Percentiles rank a stretch among this genome's conserved stretches.
phyloP scores from a whole-genome alignment of 176 grass and related monocot species.

The Musa beccarii region DNA sequence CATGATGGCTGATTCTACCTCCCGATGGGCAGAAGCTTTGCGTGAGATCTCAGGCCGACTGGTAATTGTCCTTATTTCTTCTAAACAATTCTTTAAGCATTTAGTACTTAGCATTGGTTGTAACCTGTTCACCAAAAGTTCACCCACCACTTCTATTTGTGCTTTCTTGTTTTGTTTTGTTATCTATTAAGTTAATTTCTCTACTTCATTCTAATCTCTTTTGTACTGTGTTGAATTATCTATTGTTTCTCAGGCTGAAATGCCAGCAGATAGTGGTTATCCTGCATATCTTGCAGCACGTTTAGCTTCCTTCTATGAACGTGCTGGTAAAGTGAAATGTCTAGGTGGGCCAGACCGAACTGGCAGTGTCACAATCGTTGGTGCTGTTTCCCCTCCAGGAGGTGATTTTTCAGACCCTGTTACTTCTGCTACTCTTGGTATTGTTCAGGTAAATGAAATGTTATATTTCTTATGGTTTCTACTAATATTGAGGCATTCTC shows the following conservation, averaged over 20 bases:
- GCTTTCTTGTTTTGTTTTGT: background rate
- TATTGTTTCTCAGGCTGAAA: conserved; percentile 65
- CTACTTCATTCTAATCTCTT: background rate
- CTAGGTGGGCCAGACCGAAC: conserved; percentile 81
- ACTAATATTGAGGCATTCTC: background rate
- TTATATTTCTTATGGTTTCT: background rate
- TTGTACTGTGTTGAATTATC: background rate
- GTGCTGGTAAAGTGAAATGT: conserved; percentile 98
- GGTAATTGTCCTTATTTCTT: conserved; percentile 22
- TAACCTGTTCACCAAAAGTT: background rate
- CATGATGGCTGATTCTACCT: conserved; percentile 99
- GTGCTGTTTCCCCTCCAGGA: conserved; percentile 93
- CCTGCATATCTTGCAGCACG: conserved; percentile 96
- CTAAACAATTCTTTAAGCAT: background rate
- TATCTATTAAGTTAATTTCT: background rate
- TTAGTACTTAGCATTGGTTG: background rate
- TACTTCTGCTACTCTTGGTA: conserved; percentile 96
- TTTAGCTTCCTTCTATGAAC: conserved; percentile 94
- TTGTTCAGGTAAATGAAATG: conserved; percentile 65
- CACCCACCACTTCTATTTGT: too few species aligned
- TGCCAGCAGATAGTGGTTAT: conserved; percentile 99
- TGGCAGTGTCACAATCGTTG: conserved; percentile 98
- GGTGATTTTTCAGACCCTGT: conserved; percentile 99
- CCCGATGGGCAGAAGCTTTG: conserved; percentile 69
- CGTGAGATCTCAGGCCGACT: conserved; percentile 48